Percentiles rank a stretch among this genome's conserved stretches.
Conservation (phyloP, 441 rosid species). For the Pelargonium australe region DNA sequence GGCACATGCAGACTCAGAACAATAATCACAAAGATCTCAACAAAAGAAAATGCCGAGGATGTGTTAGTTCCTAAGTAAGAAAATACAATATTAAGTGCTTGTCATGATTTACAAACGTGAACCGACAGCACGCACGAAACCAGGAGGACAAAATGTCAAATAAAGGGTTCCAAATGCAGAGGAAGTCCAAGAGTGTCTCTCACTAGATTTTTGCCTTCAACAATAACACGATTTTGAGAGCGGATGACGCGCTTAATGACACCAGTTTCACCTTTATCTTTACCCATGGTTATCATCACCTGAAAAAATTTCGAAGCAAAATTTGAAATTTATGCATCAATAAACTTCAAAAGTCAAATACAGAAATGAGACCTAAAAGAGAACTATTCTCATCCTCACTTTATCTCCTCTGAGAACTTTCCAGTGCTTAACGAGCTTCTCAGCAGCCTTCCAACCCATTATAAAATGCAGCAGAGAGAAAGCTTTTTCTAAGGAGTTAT, state of each 20-base stretch:
- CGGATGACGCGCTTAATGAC: slow-evolving; percentile 64
- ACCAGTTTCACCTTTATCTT: slow-evolving; percentile 78
- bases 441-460: slow-evolving; percentile 99
- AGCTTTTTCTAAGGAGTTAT: not conserved
- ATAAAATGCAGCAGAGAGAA: slow-evolving; percentile 2
- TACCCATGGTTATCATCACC: slow-evolving; percentile 78
- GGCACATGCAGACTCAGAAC: not conserved
- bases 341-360: not conserved
- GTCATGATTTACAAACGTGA: not conserved
- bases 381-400: slow-evolving; percentile 32
- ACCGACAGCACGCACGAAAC: not conserved
- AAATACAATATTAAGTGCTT: not conserved
- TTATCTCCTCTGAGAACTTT: slow-evolving; percentile 85
- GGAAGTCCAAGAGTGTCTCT: slow-evolving; percentile 13
- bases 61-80: not conserved
- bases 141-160: not conserved
- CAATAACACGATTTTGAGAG: slow-evolving; percentile 82
- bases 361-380: not conserved
- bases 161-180: not conserved
- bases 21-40: slow-evolving; percentile 1
- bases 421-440: slow-evolving; percentile 92
- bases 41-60: not conserved
- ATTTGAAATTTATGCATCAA: not conserved
- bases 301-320: slow-evolving; percentile 13
- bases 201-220: slow-evolving; percentile 79